Base-by-base conservation (phyloP, 2,329 filamentous ascomycete species). In the Neonectria neomacrospora region DNA sequence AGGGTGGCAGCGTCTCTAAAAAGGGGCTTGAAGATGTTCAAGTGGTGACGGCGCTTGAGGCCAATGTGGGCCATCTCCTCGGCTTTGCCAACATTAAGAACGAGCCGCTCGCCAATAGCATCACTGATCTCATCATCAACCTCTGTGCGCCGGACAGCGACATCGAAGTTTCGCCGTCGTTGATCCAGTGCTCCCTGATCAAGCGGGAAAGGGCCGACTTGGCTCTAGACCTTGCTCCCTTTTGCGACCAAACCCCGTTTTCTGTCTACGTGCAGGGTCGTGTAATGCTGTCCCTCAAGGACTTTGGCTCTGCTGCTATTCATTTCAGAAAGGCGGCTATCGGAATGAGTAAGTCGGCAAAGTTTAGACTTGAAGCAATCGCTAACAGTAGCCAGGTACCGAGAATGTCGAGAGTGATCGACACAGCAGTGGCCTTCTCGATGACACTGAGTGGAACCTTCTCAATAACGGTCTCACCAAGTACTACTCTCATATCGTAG, bases 401-500 rank as follows among this genome's bases (percentile, higher is more conserved):
- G 75, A 80, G 26, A 80, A 82, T 60, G 78, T 81, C n/a, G 76
- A 82, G 47, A 73, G 79, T 2, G 82, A 86, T 52, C 81, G 83
- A 18, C 86, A 88, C 66, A 90, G 86, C 71, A 83, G 85, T 45
- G 88, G 88, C 9, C 85, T 97, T 14, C 84, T 98, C 22, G 89
- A 91, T 57, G 88, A 93, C 23, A 88, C 90, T 2, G 93, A 97
- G 68, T 90, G 90, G 83, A 86, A 85, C 34, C 78, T 88, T 6
- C 77, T 91, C 23, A 86, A 94, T 74, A 87, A 88, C 59, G 96
- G 95, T 2, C 84, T 94, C 42, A 86, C 93, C 5, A 89, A 87
- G 66, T 99, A 97, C 79, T 96, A 96, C 77, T 88, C 90, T 44
- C 96, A 99, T 76, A 87, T 98, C 54, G 86, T 94, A 12, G 85